Conservation (phyloP, 1,284 basidiomycete genomes). For the Rhizoctonia solani region DNA sequence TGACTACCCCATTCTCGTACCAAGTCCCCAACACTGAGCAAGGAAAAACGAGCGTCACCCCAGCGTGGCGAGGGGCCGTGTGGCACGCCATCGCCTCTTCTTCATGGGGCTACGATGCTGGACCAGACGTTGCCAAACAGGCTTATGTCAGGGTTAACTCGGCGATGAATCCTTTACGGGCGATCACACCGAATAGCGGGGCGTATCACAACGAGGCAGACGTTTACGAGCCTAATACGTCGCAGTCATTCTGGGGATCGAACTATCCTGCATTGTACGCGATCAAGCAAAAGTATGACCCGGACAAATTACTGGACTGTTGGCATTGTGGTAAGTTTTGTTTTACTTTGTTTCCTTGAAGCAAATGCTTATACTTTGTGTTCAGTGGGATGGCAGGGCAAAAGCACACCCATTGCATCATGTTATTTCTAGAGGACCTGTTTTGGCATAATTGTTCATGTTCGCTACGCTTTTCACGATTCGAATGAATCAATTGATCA, state of each 20-base stretch:
- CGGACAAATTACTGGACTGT: conserved; percentile 57
- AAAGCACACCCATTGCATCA: neutral
- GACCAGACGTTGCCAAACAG: neutral
- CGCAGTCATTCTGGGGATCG: conserved; percentile 58
- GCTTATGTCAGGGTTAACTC: neutral
- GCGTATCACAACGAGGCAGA: conserved; percentile 58
- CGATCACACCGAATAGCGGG: conserved; percentile 18
- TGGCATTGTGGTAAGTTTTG: conserved; percentile 62
- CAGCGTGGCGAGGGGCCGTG: conserved; percentile 53
- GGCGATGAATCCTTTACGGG: conserved; percentile 39
- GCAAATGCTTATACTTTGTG: neutral
- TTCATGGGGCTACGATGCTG: conserved; percentile 20
- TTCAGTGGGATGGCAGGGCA: conserved; percentile 2
- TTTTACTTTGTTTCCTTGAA: neutral
- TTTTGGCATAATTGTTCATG: neutral
- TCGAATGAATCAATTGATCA: neutral
- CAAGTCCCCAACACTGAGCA: conserved; percentile 44
- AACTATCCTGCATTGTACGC: conserved; percentile 54
- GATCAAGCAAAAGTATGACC: conserved; percentile 64
- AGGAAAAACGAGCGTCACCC: conserved; percentile 53
- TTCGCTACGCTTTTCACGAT: neutral
- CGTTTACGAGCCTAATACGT: conserved; percentile 55
- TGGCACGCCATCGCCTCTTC: conserved; percentile 48
- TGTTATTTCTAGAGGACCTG: neutral
- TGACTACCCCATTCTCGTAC: conserved; percentile 18